Evolutionary conservation across 2,329 filamentous ascomycete genomes (phyloP), one percentile per base, ranked within the genome.

Genomic region (Penicillium sp.): DNA sequence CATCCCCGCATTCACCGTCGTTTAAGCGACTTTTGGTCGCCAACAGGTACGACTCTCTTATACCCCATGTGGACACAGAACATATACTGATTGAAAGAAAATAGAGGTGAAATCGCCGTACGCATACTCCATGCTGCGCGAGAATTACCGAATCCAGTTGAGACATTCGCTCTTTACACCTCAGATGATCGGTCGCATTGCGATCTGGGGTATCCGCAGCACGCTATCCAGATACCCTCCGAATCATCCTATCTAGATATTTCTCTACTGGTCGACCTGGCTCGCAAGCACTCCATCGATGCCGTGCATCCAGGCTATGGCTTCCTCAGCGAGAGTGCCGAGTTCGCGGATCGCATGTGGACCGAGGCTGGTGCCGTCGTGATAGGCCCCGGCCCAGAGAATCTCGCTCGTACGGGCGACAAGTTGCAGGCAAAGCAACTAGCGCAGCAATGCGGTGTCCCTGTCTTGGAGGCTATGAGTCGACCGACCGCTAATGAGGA

Each of bases 91-190:
- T 10, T 19, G 8, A 59, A 12, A 42, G 4, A 28, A 51, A 26
- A 35, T 56, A 87, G 86, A 77, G 88, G 87, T 59, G 88, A 89
- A 73, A 89, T 90, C 56, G 86, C 87, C 58, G 82, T 85, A 2
- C 82, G 87, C 13, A 86, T 89, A 53, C 77, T 89, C 37, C 81
- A 83, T 33, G 81, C 86, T 59, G 85, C 84, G n/a, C 80, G 85
- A 44, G 87, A 89, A 73, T 77, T 88, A 3, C 77, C 76, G 13
- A 62, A 66, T 4, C 60, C 69, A 13, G 78, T 88, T 9, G 81
- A 86, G 58, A 87, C 85, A 1, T 84, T 82, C 64, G 82, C 84
- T 22, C 71, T 88, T 3, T 87, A 85, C 70, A 85, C 84, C 7
- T 69, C 80, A 3, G 80, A 83, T 53, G 87, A 89, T 71, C 76